Conservation (phyloP, 2,329 filamentous ascomycete species). For the Akanthomyces lecanii region DNA sequence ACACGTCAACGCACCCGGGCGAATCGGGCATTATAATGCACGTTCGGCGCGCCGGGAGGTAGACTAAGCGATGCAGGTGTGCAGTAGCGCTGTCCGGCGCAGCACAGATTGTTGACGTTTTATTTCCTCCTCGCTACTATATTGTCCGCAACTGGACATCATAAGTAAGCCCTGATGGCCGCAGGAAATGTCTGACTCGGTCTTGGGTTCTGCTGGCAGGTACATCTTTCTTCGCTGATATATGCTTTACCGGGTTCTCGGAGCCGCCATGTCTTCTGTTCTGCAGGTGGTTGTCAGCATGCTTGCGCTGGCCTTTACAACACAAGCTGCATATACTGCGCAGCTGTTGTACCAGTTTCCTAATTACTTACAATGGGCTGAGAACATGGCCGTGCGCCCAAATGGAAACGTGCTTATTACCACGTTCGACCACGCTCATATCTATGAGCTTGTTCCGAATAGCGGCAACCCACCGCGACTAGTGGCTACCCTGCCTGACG, state of each 20-base stretch:
- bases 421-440: slow-evolving; percentile 19
- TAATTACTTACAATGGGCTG: slow-evolving; percentile 19
- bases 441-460: slow-evolving; percentile 18
- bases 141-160: background rate
- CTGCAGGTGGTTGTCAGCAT: background rate
- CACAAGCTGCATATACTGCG: background rate
- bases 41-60: background rate
- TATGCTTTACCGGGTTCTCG: too few species aligned
- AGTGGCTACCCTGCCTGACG: slow-evolving; percentile 17
- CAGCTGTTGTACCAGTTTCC: slow-evolving; percentile 19
- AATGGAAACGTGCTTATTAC: slow-evolving; percentile 22
- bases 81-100: background rate
- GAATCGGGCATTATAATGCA: background rate
- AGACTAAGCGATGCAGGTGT: background rate
- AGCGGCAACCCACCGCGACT: slow-evolving; percentile 11
- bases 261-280: background rate
- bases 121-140: background rate
- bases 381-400: slow-evolving; percentile 21
- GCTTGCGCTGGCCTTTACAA: background rate
- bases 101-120: background rate
- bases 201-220: background rate
- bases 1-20: background rate
- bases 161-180: slow-evolving; percentile 1
- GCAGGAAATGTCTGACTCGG: background rate
- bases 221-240: background rate